Evolutionary conservation across 108 stramenopile genomes (phyloP), one percentile per base, ranked within the genome.

Genomic region (Skeletonema potamos): DNA sequence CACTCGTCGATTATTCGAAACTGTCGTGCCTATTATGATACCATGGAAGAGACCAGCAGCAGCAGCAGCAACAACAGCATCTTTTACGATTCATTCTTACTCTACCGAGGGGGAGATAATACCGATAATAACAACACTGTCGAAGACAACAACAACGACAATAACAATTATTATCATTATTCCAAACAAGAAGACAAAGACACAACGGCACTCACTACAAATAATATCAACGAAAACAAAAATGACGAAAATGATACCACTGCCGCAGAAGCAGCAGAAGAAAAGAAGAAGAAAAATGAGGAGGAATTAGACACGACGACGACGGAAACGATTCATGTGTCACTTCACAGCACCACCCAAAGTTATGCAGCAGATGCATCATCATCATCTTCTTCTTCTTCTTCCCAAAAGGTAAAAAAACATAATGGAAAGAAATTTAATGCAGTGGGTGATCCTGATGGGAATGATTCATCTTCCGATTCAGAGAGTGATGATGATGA

Each of bases 361-460:
- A 0, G 22, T 15, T 0, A 22, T 7, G 34, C 34, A 34, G 4
- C 4, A 6, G 34, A 34, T 34, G 34, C 4, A 34, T 34, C 34
- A 34, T 34, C 34, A 3, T n/a, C n/a, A 41, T n/a, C 3, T 41
- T 3, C 39, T 11, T 12, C 39, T 0, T 41, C 39, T n/a, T 1
- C 39, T 2, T 10, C 48, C 0, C 22, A 24, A 8, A 24, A 15
- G 9, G 22, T 51, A 20, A 46, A 46, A 18, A n/a, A 46, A 51
- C 18, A 24, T 0, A 4, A 51, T 51, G 48, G 54, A 18, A 86
- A 85, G 60, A 91, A 93, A 41, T 74, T 66, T 13, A 91, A 89
- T 66, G 90, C 87, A 13, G 90, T 94, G 17, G 93, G 93, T 41
- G 90, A 94, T 78, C 89, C 90, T 0, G 90, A 93, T 68, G 89